Evolutionary conservation across 257 asterid species (phyloP), one percentile per base, ranked within the genome.

Genomic region (Nicotiana knightiana): DNA sequence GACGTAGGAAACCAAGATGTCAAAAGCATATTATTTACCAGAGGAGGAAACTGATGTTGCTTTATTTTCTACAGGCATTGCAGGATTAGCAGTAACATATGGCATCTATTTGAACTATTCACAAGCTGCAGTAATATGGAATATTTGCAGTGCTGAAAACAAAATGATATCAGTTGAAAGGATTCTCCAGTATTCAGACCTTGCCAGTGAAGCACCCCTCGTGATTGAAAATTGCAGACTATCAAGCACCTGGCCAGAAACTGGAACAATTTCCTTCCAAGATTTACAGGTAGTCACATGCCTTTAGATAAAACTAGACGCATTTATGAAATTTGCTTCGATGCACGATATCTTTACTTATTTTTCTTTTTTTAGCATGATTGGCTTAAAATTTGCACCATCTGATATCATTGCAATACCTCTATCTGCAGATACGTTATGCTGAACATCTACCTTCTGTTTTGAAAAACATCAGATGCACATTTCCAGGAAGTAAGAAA

Each of bases 111-210:
- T 95, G 91, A 95, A 93, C 85, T 92, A 87, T 85, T 76, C 85
- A 87, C 98, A 89, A 90, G 98, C 98, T 81, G 90, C 98, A 59
- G 97, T 93, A 57, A 95, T 93, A 85, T 95, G 99, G 99, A 93
- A 91, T 76, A 92, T 95, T 64, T 95, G 99, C 88, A 90, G 91
- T 43, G 93, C 98, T 62, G 99, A 95, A 81, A 93, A 93, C 80
- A 93, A 95, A 84, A 95, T 93, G 99, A 95, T 95, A 87, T 95
- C 99, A 8, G 96, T 93, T 37, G 97, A 95, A 82, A 89, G 99
- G 67, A 85, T 95, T 85, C 94, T 95, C 80, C 98, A 95, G 89
- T 95, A 95, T 82, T 91, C 99, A 16, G 91, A 87, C 83, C 89
- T 95, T 58, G 83, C 92, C n/a, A 92, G 98, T 81, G 99, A 95